A percentile compares a stretch with the other conserved stretches of the same genome.
phyloP scores from a whole-genome alignment of 306 rosid genomes.

The Ceratonia siliqua region DNA sequence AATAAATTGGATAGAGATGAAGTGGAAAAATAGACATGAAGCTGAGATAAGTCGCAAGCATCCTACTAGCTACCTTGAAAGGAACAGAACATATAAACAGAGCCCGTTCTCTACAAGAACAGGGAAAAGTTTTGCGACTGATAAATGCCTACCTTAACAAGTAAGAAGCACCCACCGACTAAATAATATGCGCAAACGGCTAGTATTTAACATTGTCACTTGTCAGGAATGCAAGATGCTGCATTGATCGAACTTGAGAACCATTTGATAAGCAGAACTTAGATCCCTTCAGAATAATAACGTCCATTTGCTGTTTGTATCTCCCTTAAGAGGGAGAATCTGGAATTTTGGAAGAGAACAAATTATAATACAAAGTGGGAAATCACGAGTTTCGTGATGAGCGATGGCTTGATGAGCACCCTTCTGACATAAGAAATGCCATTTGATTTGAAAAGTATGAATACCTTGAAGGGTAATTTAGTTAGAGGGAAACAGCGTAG shows the following conservation, averaged over 20 bases:
- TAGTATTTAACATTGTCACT: no score
- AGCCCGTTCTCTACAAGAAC: no score
- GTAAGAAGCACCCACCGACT: no score
- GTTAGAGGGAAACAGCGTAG: constrained; percentile 30
- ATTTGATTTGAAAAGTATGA: constrained; percentile 28
- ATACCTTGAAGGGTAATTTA: neutral
- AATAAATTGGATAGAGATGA: no score
- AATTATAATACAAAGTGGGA: neutral
- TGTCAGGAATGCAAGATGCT: neutral
- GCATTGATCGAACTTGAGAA: neutral
- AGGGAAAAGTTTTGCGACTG: neutral
- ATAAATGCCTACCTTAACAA: neutral
- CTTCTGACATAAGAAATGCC: neutral
- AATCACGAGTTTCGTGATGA: no score
- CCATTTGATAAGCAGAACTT: no score
- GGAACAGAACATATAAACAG: neutral
- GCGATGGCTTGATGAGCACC: no score
- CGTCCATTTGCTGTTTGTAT: no score
- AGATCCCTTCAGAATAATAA: no score
- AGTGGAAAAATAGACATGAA: no score
- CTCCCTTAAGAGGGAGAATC: neutral
- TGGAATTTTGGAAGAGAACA: neutral
- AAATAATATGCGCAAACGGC: no score
- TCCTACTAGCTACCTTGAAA: neutral
- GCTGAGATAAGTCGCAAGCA: no score